Evolutionary conservation across 805 yeast species (phyloP), one percentile per base, ranked within the genome.

Genomic region (Wickerhamomyces canadensis): DNA sequence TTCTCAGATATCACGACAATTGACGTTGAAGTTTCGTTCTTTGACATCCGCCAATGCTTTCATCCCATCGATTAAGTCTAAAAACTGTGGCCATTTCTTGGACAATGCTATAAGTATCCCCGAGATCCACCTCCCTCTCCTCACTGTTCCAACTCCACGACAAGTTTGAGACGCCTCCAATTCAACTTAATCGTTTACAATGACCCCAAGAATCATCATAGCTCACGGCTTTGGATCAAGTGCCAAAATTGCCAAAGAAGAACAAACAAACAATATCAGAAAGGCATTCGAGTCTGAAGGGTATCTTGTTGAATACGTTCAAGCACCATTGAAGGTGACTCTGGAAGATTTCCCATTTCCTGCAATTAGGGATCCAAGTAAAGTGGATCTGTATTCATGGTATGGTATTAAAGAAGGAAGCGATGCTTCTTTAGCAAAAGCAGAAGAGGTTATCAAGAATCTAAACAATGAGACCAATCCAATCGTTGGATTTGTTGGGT

Each of bases 241-340:
- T 25, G 37, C 32, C 17, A 29, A 24, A 13, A 27, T 41, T 18
- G 28, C 27, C 7, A 27, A 37, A 18, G 22, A 27, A 6, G 23
- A 29, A 19, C 36, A 34, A 14, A 33, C 44, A 2, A 32, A 31
- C 8, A 41, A 41, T 5, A 66, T 89, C 30, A 68, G 95, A 31
- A 86, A 87, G 49, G 72, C 71, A 25, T 63, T 89, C 32, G 64
- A 67, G 43, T 52, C 56, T 29, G 21, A 50, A 7, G 80, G 85
- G 11, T 80, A 75, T 51, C 84, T 80, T 44, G 67, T 83, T 6
- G 67, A 70, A 10, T 88, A 80, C 54, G 66, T 87, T 24, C 78
- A 83, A 42, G 96, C 80, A 2, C 94, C 95, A 1, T 52, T 73
- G n/a, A 64, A 67, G 34, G 64, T 84, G 15, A 64, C 74, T 1